Evolutionary conservation across 441 rosid genomes (phyloP).

Genomic region (Erodium moschatum): DNA sequence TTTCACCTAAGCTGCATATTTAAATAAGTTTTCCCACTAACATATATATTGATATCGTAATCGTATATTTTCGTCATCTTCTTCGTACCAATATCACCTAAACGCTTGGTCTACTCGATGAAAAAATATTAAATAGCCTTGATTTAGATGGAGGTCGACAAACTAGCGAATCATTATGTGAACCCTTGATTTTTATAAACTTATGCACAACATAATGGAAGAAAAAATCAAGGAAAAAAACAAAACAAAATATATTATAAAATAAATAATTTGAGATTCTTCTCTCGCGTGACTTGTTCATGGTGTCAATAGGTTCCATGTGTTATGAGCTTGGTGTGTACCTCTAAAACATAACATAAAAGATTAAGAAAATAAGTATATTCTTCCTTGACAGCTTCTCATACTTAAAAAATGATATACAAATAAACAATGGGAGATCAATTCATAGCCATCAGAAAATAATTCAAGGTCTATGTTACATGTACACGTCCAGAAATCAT

Average conservation of each 20-base stretch:
- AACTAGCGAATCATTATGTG: too few relatives aligned
- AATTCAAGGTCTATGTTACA: neutral
- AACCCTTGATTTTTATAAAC: neutral
- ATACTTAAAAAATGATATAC: too few relatives aligned
- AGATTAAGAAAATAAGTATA: neutral
- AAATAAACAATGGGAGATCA: neutral
- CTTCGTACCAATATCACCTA: neutral
- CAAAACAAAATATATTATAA: too few relatives aligned
- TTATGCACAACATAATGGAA: too few relatives aligned
- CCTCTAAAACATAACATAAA: neutral
- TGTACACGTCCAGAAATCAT: neutral
- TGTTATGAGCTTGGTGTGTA: neutral
- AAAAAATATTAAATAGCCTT: too few relatives aligned
- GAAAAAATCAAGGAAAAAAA: too few relatives aligned
- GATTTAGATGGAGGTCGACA: too few relatives aligned
- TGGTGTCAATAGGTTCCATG: neutral
- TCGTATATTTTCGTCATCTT: neutral
- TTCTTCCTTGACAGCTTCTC: neutral
- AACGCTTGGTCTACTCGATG: neutral
- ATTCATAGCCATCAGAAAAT: neutral
- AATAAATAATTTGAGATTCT: neutral
- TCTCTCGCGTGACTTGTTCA: neutral
- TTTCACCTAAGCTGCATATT: neutral
- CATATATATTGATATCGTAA: too few relatives aligned
- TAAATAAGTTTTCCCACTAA: too few relatives aligned